Conservation (phyloP, 495 filamentous ascomycete genomes). For the Clohesyomyces aquaticus region DNA sequence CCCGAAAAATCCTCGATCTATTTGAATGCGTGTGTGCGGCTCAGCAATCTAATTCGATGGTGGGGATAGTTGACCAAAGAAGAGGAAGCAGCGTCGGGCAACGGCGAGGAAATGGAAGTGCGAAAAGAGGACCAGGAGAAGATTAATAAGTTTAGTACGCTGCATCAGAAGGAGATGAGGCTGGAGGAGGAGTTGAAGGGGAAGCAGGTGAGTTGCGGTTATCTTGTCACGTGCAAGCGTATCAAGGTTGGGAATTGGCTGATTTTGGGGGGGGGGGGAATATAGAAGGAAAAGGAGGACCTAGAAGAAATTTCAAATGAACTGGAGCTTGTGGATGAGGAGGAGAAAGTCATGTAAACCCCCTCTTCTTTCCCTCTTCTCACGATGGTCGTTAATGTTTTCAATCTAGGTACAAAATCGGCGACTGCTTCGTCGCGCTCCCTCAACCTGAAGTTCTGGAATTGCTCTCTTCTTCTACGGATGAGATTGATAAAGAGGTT, state of each 20-base stretch:
- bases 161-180: constrained; percentile 80
- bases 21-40: not conserved
- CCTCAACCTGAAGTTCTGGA: constrained; percentile 82
- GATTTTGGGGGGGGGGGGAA: constrained; percentile 4
- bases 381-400: not conserved
- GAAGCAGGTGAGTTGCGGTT: constrained; percentile 69
- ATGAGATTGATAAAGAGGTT: constrained; percentile 75
- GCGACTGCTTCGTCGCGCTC: constrained; percentile 89
- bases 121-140: constrained; percentile 96
- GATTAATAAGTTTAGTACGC: constrained; percentile 95
- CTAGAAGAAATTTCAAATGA: constrained; percentile 89
- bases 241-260: too few species aligned
- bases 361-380: constrained; percentile 5
- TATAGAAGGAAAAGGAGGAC: constrained; percentile 99
- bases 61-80: constrained; percentile 78
- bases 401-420: constrained; percentile 83
- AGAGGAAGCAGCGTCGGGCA: constrained; percentile 72
- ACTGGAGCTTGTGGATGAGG: constrained; percentile 93
- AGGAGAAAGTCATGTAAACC: constrained; percentile 82
- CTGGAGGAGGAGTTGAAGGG: constrained; percentile 80
- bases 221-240: not conserved
- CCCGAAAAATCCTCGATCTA: not conserved
- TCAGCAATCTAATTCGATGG: too few species aligned
- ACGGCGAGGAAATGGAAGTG: constrained; percentile 80
- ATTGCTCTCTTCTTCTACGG: constrained; percentile 70